phyloP scores from a whole-genome alignment of 2,329 filamentous ascomycete genomes.

The Lasiodiplodia citricola region DNA sequence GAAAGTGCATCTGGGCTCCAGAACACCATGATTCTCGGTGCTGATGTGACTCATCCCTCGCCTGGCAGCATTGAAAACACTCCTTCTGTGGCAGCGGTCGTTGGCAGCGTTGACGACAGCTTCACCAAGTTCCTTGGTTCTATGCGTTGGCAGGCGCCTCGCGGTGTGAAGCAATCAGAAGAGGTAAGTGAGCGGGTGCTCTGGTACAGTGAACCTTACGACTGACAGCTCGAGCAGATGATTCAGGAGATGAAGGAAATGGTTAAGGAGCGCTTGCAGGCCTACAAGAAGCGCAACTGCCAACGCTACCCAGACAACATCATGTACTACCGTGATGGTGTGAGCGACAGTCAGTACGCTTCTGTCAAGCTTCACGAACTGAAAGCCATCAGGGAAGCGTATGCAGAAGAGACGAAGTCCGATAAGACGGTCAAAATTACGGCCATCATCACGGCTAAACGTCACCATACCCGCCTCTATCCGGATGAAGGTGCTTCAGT shows the following conservation, averaged over 20 bases:
- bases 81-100: conserved; percentile 50
- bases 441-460: conserved; percentile 45
- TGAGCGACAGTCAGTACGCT: conserved; percentile 32
- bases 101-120: conserved; percentile 44
- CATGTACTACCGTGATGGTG: conserved; percentile 38
- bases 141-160: conserved; percentile 38
- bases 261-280: conserved; percentile 30
- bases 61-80: conserved; percentile 29
- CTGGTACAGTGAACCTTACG: no score
- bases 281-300: neutral
- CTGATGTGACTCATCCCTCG: conserved; percentile 51
- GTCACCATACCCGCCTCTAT: conserved; percentile 51
- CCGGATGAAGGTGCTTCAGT: conserved; percentile 25
- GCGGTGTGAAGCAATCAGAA: no score
- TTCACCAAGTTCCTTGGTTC: conserved; percentile 44
- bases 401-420: no score
- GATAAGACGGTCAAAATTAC: neutral
- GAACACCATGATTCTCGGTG: conserved; percentile 46
- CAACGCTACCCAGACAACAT: conserved; percentile 30
- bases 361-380: neutral
- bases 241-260: conserved; percentile 30
- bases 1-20: neutral
- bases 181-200: conserved; percentile 10
- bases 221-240: neutral
- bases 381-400: neutral